phyloP scores from a whole-genome alignment of 345 rosid genomes.

The Ailanthus altissimus region DNA sequence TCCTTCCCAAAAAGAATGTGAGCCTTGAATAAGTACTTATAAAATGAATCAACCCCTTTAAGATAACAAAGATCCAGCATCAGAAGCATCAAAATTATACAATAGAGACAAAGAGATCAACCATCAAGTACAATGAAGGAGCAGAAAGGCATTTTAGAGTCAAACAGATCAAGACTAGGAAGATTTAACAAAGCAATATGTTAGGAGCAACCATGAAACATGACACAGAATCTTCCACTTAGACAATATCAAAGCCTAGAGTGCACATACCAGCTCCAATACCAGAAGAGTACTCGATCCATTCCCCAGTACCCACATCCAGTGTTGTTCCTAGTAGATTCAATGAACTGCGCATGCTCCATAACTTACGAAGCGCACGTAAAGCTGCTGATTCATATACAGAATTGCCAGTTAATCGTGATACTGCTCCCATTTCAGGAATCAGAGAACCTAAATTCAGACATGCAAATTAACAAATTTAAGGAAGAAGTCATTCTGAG shows the following conservation, averaged over 20 bases:
- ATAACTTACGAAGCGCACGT: constrained; percentile 84
- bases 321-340: constrained; percentile 86
- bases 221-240: no score
- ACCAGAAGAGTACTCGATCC: constrained; percentile 91
- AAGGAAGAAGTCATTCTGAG: constrained; percentile 22
- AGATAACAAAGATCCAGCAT: constrained; percentile 30
- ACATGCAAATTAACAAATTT: constrained; percentile 22
- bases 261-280: constrained; percentile 85
- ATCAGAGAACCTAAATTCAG: constrained; percentile 71
- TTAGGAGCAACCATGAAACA: no score
- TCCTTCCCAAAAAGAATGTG: constrained; percentile 94
- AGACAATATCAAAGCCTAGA: constrained; percentile 10
- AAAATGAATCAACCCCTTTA: constrained; percentile 96
- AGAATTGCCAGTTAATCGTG: constrained; percentile 87
- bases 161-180: neutral
- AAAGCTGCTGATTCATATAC: constrained; percentile 82
- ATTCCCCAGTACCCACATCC: constrained; percentile 76
- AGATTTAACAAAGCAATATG: neutral
- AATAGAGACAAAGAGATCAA: constrained; percentile 10
- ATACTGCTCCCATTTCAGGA: constrained; percentile 97
- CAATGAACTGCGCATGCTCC: constrained; percentile 96
- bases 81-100: constrained; percentile 30
- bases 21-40: constrained; percentile 91
- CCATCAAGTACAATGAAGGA: constrained; percentile 12
- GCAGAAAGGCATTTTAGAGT: constrained; percentile 7